Base-by-base conservation (phyloP, 164 flowering plant species). In the Vitis cinerea region DNA sequence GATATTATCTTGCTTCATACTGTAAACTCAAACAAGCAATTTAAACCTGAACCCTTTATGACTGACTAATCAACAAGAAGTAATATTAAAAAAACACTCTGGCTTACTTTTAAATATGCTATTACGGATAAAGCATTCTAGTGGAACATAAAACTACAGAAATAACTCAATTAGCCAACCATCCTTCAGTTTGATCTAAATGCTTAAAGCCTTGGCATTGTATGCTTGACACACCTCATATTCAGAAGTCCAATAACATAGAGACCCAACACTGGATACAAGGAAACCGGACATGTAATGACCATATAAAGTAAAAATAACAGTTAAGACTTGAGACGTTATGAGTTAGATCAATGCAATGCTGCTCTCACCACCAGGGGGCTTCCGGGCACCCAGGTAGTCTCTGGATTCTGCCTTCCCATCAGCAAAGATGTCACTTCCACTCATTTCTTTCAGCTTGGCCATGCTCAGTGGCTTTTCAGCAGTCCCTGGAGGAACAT, bases 291-390 rank as follows among this genome's bases (percentile, higher is more conserved):
- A 14, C 71, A 8, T 58, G 53, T 30, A 23, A 44, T 59, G 68
- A 64, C 58, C 30, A 44, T 37, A 37, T 37, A 37, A 37, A 1
- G 44, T 37, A 3, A 37, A 37, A 37, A 37, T 3, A 37, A 37
- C 44, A 37, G 44, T 37, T 10, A 11, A 31, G 8, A 49, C 13
- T 53, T 60, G 31, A 65, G 49, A 62, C 7, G 48, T 9, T 57
- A 52, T 10, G 11, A 57, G 47, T 71, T 56, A 74, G 54, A 68
- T 73, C 75, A 72, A 75, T 7, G 90, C 77, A 56, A 91, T 92
- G 87, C 91, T 90, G 91, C 98, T 94, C 70, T 86, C 94, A 1
- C 98, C 98, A 66, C 97, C 97, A 19, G 97, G 98, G 63, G 97
- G 98, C 78, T 90, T 82, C 75, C 98, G 97, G 15, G 88, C 93